phyloP scores from a whole-genome alignment of 768 basidiomycete genomes.

The Suillus spraguei region DNA sequence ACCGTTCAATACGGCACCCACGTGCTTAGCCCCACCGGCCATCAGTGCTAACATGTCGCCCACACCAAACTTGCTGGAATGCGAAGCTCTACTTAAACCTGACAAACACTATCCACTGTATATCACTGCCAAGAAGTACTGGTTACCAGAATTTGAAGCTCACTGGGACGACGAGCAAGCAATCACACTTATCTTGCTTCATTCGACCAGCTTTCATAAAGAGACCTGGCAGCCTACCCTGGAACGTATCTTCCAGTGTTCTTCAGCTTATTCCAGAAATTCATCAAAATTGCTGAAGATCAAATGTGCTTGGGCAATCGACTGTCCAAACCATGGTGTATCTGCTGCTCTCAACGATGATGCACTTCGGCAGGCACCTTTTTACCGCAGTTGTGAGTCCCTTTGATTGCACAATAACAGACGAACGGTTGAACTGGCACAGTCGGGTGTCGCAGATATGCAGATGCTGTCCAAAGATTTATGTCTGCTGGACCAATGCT shows the following conservation, averaged over 20 bases:
- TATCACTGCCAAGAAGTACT: slow-evolving; percentile 61
- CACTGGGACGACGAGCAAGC: slow-evolving; percentile 43
- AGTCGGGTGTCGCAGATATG: slow-evolving; percentile 72
- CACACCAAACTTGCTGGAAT: slow-evolving; percentile 20
- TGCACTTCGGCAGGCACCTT: slow-evolving; percentile 45
- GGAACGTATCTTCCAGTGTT: slow-evolving; percentile 45
- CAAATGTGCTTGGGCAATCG: slow-evolving; percentile 60
- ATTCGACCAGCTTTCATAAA: slow-evolving; percentile 76
- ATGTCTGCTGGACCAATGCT: slow-evolving; percentile 43
- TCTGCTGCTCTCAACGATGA: slow-evolving; percentile 55
- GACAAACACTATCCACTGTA: slow-evolving; percentile 47
- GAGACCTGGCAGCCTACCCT: slow-evolving; percentile 72
- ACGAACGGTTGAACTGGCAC: slow-evolving; percentile 1
- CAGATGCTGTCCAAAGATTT: slow-evolving; percentile 59
- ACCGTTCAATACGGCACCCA: not conserved
- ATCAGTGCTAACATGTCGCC: slow-evolving; percentile 1
- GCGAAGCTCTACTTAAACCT: slow-evolving; percentile 39
- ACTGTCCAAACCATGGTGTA: slow-evolving; percentile 75
- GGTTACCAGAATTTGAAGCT: slow-evolving; percentile 42
- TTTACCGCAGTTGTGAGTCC: slow-evolving; percentile 48
- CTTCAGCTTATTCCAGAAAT: not conserved
- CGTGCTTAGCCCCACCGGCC: not conserved
- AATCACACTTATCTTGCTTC: slow-evolving; percentile 60
- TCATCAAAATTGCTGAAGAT: slow-evolving; percentile 16
- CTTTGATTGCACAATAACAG: not conserved